These are phyloP conservation scores for Paramecium sexaurelia DNA, from an alignment of 73 alveolate genomes.

Conservation along the genomic window DNA sequence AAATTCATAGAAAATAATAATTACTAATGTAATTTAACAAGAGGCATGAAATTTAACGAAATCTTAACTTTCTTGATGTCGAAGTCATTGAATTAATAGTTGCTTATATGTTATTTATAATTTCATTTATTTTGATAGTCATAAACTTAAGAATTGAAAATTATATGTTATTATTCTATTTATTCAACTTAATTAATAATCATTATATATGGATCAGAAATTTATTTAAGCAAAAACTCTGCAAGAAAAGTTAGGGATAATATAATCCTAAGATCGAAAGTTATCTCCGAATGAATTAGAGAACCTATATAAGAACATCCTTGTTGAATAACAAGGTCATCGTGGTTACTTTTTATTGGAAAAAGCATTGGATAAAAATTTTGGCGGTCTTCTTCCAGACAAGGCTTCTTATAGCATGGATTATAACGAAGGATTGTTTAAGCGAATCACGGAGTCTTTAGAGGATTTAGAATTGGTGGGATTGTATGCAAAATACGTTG, in stretches of 20 bases:
- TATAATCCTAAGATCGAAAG: neutral
- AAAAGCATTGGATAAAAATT: neutral
- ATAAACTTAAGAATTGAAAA: neutral
- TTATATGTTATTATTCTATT: neutral
- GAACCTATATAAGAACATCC: neutral
- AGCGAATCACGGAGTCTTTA: neutral
- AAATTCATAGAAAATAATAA: neutral
- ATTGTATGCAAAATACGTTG: neutral
- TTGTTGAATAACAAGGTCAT: neutral
- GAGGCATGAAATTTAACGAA: neutral
- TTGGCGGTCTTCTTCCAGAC: conserved; percentile 35
- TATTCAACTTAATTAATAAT: neutral
- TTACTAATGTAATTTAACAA: neutral
- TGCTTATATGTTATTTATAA: neutral
- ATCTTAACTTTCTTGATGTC: neutral
- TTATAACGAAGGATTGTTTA: neutral
- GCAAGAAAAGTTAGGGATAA: neutral
- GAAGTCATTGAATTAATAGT: neutral
- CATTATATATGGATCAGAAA: conserved; percentile 4
- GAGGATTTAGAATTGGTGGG: neutral
- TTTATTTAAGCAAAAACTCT: neutral
- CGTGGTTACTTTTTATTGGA: neutral
- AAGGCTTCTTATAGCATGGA: neutral
- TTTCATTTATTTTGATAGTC: neutral
- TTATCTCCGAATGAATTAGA: neutral